phyloP scores from a whole-genome alignment of 441 rosid species.

The Eutrema salsugineum region DNA sequence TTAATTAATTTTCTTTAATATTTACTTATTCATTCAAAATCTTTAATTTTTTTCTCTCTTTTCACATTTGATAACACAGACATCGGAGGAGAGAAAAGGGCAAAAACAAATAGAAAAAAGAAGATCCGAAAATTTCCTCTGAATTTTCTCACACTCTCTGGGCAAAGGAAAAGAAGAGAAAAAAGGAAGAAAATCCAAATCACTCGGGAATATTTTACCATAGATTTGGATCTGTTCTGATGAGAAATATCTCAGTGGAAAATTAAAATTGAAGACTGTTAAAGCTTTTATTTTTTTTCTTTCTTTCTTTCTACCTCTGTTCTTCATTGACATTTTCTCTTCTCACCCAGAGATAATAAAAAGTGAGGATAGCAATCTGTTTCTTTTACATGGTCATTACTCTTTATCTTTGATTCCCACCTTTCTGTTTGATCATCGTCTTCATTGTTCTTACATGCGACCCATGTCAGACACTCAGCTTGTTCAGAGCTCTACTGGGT shows the following conservation, averaged over 20 bases:
- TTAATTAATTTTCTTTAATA: neutral
- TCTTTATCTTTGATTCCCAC: neutral
- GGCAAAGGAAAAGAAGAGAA: neutral
- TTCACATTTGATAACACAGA: conserved; percentile 34
- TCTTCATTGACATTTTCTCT: conserved; percentile 16
- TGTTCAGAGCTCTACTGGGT: conserved; percentile 48
- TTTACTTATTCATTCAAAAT: neutral
- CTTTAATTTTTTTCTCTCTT: neutral
- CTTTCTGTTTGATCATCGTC: conserved; percentile 7
- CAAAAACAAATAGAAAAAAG: neutral
- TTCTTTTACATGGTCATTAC: neutral
- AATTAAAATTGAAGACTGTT: neutral
- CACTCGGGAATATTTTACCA: conserved; percentile 32
- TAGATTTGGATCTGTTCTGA: conserved; percentile 27
- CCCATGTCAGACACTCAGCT: conserved; percentile 64
- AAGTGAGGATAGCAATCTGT: neutral
- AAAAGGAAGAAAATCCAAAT: conserved; percentile 25
- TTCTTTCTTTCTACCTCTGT: neutral
- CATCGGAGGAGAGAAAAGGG: conserved; percentile 20
- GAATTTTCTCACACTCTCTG: conserved; percentile 11
- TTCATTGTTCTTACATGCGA: conserved; percentile 27
- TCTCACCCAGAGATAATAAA: neutral
- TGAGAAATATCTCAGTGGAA: neutral
- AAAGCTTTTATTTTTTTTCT: neutral
- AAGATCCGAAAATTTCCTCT: conserved; percentile 42